These are phyloP conservation scores for Effrenium voratum DNA, from an alignment of 73 alveolate genomes.

Conservation along the genomic window DNA sequence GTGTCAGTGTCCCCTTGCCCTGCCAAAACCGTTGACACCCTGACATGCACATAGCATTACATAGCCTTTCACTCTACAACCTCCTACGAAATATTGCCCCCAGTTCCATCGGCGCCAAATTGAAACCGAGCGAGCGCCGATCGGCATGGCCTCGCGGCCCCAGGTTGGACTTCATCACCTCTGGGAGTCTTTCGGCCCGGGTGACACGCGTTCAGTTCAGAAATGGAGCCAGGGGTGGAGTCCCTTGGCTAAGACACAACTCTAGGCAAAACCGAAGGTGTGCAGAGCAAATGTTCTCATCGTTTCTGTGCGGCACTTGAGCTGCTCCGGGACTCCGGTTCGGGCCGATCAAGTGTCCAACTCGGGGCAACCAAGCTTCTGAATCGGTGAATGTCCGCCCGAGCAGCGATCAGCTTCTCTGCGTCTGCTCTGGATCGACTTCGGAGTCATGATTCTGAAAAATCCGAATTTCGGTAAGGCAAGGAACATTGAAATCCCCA, in stretches of 20 bases:
- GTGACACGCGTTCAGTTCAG: not conserved
- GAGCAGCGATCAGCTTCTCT: too few species aligned
- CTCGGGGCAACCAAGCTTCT: too few species aligned
- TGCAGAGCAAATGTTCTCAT: not conserved
- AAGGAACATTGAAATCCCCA: too few species aligned
- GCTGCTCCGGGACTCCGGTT: not conserved
- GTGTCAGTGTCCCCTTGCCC: not conserved
- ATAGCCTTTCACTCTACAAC: not conserved
- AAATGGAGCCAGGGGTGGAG: too few species aligned
- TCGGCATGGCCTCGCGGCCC: constrained; percentile 96
- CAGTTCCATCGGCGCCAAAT: not conserved
- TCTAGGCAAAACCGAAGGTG: not conserved
- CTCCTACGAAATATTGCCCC: not conserved
- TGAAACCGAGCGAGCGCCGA: not conserved
- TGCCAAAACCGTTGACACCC: not conserved
- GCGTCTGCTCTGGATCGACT: too few species aligned
- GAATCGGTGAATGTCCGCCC: too few species aligned
- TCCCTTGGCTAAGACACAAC: not conserved
- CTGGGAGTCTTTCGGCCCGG: too few species aligned
- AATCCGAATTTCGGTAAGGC: too few species aligned
- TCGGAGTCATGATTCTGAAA: too few species aligned
- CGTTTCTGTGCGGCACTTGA: too few species aligned
- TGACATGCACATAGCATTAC: not conserved
- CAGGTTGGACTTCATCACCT: constrained; percentile 98
- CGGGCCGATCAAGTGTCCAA: too few species aligned